Evolutionary conservation across 2,329 filamentous ascomycete species (phyloP), one percentile per base, ranked within the genome.

Genomic region (Parastagonospora nodorum): DNA sequence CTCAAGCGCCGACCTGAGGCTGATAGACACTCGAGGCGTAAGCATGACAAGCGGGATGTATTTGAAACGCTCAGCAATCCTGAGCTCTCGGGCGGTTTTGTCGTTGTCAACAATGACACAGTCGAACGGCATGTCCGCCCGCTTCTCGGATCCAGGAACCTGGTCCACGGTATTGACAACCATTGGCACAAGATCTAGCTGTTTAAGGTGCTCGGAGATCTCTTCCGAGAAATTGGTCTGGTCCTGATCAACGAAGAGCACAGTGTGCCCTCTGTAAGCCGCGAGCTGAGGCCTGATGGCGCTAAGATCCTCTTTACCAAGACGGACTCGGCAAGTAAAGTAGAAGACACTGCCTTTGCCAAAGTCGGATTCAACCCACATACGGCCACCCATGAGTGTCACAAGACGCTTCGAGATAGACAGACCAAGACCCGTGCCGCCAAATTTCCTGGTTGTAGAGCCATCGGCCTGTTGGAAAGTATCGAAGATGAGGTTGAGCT

Each of bases 381-480:
- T 89, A 69, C 93, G 90, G 74, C 93, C 93, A 56, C 92, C 90
- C 93, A 97, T 97, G 51, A 97, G 83, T 62, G 92, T 96, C 48
- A 97, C 93, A 28, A 97, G 83, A 61, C 92, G 86, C 78, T 96
- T 95, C 27, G 93, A 97, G 68, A 97, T 97, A 12, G 93, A 97
- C 24, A 97, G 78, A 61, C 93, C 93, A 8, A 97, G 84, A 62
- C 93, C 93, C 6, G 94, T 97, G 64, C 93, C 93, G 65, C 93
- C 93, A 72, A 97, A 97, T 72, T 95, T 94, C 64, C 92, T 85
- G 1, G 93, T 97, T 74, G 95, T 97, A 30, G 92, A 97, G 32
- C 93, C 93, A 72, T 97, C 94, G 15, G 94, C 94, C 78, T 97
- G 94, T 74, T 97, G 93, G 85, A 97, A 97, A 0, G 93, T 97